These are phyloP conservation scores for Irineochytrium annulatum DNA, from an alignment of 192 early-diverging fungal species.

Conservation along the genomic window DNA sequence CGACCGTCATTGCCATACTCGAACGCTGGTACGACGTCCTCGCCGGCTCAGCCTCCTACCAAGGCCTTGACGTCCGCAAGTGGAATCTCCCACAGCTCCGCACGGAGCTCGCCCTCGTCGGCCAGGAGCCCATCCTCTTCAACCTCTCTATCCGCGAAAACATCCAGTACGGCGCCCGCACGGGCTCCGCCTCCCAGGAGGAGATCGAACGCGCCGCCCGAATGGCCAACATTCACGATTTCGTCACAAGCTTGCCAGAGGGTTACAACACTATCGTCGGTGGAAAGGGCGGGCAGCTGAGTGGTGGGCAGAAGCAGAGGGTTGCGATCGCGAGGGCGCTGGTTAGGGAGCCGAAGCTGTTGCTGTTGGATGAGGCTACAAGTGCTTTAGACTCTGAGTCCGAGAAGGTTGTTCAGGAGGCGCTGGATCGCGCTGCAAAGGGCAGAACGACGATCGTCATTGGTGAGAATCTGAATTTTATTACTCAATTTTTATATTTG, in stretches of 20 bases:
- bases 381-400: conserved; percentile 77
- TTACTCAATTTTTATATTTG: background rate
- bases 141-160: conserved; percentile 85
- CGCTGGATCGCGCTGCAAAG: conserved; percentile 63
- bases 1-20: conserved; percentile 38
- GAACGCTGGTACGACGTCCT: conserved; percentile 78
- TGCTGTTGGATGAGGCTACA: conserved; percentile 80
- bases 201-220: conserved; percentile 65
- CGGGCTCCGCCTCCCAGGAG: conserved; percentile 53
- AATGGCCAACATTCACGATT: conserved; percentile 69
- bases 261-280: conserved; percentile 62
- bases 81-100: conserved; percentile 71
- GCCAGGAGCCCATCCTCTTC: conserved; percentile 90
- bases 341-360: conserved; percentile 52
- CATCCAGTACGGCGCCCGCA: conserved; percentile 59
- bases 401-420: conserved; percentile 76
- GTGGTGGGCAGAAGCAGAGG: conserved; percentile 47
- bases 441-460: conserved; percentile 75
- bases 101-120: conserved; percentile 75
- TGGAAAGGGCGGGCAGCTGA: conserved; percentile 43
- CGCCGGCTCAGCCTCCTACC: conserved; percentile 57
- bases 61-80: conserved; percentile 53
- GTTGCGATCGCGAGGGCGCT: conserved; percentile 59
- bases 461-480: conserved; percentile 25
- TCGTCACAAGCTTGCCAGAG: conserved; percentile 53